phyloP scores from a whole-genome alignment of 805 yeast genomes.

The Cyberlindnera lachancei region DNA sequence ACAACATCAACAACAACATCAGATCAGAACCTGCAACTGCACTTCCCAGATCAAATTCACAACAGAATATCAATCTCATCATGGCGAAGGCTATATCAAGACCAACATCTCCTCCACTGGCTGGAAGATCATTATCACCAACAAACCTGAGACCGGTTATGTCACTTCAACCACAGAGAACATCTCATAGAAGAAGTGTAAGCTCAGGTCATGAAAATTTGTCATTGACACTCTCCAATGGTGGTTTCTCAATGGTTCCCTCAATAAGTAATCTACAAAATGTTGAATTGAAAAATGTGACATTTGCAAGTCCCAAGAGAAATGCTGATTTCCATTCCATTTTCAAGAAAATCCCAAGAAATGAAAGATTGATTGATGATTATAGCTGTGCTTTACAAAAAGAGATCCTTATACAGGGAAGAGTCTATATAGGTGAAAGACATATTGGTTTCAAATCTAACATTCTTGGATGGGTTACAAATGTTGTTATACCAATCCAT shows the following conservation, averaged over 20 bases:
- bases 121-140: conserved; percentile 16
- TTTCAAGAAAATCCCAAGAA: conserved; percentile 59
- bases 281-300: conserved; percentile 12
- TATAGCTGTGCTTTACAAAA: conserved; percentile 84
- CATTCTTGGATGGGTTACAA: conserved; percentile 87
- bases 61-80: neutral
- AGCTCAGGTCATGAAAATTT: conserved; percentile 3
- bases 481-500: conserved; percentile 61
- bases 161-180: neutral
- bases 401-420: conserved; percentile 78
- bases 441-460: conserved; percentile 82
- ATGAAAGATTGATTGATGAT: conserved; percentile 75
- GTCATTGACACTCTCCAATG: conserved; percentile 2
- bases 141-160: conserved; percentile 1
- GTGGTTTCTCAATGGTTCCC: conserved; percentile 5
- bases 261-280: conserved; percentile 4
- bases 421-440: conserved; percentile 70
- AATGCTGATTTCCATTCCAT: conserved; percentile 71
- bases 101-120: conserved; percentile 8
- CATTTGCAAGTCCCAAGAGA: conserved; percentile 49
- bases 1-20: too few relatives aligned
- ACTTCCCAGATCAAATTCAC: too few relatives aligned
- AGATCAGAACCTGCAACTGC: neutral
- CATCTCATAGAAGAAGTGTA: conserved; percentile 2
- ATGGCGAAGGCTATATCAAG: neutral